Percentiles rank a stretch among this genome's conserved stretches.
These are phyloP conservation scores for Hordeum vulgare DNA, from an alignment of 176 grass and related monocot species.

Conservation along the genomic window MorexV3_pseudomolecules_assembly NC_058522.1:426776717-426777216, in stretches of 20 bases:
- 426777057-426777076: constrained; percentile 75
- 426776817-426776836: constrained; percentile 83
- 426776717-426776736: no score
- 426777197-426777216: no score
- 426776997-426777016: constrained; percentile 92
- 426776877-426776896: background rate
- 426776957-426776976: constrained; percentile 69
- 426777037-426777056: constrained; percentile 80
- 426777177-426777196: no score
- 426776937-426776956: constrained; percentile 81
- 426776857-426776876: background rate
- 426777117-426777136: no score
- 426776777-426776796: background rate
- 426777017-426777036: constrained; percentile 70
- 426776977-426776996: constrained; percentile 67
- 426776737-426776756: no score
- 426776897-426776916: background rate
- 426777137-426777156: no score
- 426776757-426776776: background rate
- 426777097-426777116: constrained; percentile 69
- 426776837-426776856: background rate
- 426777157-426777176: no score
- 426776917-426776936: constrained; percentile 31
- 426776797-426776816: constrained; percentile 56
- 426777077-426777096: constrained; percentile 61